These are phyloP conservation scores for Huntiella omanensis DNA, from an alignment of 2,329 filamentous ascomycete species.

Conservation along the genomic window DNA sequence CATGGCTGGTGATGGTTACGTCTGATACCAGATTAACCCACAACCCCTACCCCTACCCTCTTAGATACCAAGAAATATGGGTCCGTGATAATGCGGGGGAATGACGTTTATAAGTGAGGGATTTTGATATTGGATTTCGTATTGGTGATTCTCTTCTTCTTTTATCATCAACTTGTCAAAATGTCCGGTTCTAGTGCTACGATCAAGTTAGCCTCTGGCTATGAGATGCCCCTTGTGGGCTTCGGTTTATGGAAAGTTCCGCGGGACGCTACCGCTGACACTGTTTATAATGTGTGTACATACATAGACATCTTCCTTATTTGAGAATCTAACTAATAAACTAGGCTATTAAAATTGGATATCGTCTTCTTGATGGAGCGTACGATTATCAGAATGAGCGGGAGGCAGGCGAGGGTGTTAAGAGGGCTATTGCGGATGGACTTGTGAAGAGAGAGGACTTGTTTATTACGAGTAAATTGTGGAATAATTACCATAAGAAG, in stretches of 20 bases:
- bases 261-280: conserved; percentile 52
- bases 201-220: conserved; percentile 45
- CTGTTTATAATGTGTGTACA: conserved; percentile 43
- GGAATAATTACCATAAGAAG: conserved; percentile 77
- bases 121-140: too few species aligned
- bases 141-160: not conserved
- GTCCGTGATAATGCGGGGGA: too few species aligned
- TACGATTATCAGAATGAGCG: conserved; percentile 69
- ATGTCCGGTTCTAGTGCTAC: conserved; percentile 12
- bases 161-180: not conserved
- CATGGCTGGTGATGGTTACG: too few species aligned
- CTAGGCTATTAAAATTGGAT: conserved; percentile 40
- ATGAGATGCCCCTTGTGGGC: conserved; percentile 57
- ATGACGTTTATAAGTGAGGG: too few species aligned
- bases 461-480: conserved; percentile 85
- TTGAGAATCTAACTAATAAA: not conserved
- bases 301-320: not conserved
- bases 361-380: conserved; percentile 41
- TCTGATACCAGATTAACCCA: too few species aligned
- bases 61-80: too few species aligned
- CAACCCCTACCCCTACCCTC: too few species aligned
- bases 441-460: conserved; percentile 53
- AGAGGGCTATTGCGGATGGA: conserved; percentile 59
- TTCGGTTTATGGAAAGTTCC: conserved; percentile 74
- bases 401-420: conserved; percentile 57